These are phyloP conservation scores for Phylloporus rhodoxanthus DNA, from an alignment of 768 basidiomycete genomes.

Conservation along the genomic window DNA sequence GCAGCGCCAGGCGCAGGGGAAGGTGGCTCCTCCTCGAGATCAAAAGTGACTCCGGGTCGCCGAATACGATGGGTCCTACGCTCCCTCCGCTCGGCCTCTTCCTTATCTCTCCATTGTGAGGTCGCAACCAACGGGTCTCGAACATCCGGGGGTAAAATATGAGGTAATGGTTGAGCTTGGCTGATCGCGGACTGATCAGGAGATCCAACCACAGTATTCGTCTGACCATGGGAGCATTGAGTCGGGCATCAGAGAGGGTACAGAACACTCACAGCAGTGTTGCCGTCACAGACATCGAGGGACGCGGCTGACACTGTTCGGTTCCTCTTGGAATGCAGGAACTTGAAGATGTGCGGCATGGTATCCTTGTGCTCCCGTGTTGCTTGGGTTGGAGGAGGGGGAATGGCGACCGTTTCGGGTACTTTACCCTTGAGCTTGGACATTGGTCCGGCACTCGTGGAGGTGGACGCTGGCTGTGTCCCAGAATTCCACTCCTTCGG, in stretches of 20 bases:
- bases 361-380: slow-evolving; percentile 35
- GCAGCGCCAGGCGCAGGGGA: slow-evolving; percentile 31
- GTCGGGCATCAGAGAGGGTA: background rate
- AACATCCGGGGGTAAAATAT: slow-evolving; percentile 42
- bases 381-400: slow-evolving; percentile 29
- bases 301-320: slow-evolving; percentile 70
- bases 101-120: slow-evolving; percentile 63
- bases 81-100: slow-evolving; percentile 45
- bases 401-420: slow-evolving; percentile 24
- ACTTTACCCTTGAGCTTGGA: slow-evolving; percentile 13
- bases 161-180: slow-evolving; percentile 44
- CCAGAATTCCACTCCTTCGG: slow-evolving; percentile 14
- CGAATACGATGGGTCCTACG: slow-evolving; percentile 36
- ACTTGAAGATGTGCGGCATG: slow-evolving; percentile 48
- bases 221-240: slow-evolving; percentile 30
- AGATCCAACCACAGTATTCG: slow-evolving; percentile 69
- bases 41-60: slow-evolving; percentile 64
- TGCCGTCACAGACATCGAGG: slow-evolving; percentile 70
- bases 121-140: slow-evolving; percentile 64
- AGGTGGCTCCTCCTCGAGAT: slow-evolving; percentile 49
- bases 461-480: slow-evolving; percentile 3
- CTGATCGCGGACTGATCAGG: slow-evolving; percentile 68
- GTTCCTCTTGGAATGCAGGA: slow-evolving; percentile 51
- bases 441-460: slow-evolving; percentile 11
- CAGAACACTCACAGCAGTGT: slow-evolving; percentile 55